A percentile compares a stretch with the other conserved stretches of the same genome.
These are phyloP conservation scores for Fusarium sp. DNA, from an alignment of 2,329 filamentous ascomycete genomes.

Conservation along the genomic window DNA sequence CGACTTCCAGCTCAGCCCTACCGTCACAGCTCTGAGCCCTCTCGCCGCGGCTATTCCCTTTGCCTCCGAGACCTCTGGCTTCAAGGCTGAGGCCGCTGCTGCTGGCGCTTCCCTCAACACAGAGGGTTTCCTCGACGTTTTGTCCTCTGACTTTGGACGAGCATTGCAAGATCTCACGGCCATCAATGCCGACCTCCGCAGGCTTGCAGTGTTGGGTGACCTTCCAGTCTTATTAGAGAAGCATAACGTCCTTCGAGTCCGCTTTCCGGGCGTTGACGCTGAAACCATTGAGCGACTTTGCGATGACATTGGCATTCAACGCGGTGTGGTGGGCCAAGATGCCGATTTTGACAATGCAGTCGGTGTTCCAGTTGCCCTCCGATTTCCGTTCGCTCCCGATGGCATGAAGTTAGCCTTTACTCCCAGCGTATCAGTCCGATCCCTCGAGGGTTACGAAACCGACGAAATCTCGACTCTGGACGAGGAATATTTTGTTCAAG, in stretches of 20 bases:
- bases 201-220: constrained; percentile 81
- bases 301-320: constrained; percentile 84
- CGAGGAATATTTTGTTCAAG: constrained; percentile 52
- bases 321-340: constrained; percentile 84
- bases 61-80: constrained; percentile 57
- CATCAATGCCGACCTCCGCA: constrained; percentile 83
- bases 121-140: constrained; percentile 83
- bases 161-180: constrained; percentile 85
- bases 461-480: constrained; percentile 53
- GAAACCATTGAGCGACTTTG: constrained; percentile 85
- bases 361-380: constrained; percentile 79
- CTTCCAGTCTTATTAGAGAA: constrained; percentile 81
- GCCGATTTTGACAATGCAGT: constrained; percentile 73
- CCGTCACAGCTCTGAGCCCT: constrained; percentile 86
- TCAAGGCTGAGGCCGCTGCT: constrained; percentile 54
- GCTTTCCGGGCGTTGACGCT: constrained; percentile 91
- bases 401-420: constrained; percentile 55
- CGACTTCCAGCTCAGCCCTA: constrained; percentile 89
- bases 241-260: constrained; percentile 76
- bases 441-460: constrained; percentile 56
- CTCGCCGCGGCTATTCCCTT: constrained; percentile 68
- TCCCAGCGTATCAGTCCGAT: constrained; percentile 61
- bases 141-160: constrained; percentile 89
- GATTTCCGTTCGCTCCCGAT: constrained; percentile 86
- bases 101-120: constrained; percentile 76